Evolutionary conservation across 345 rosid genomes (phyloP).

Genomic region (Salix brachista): DNA sequence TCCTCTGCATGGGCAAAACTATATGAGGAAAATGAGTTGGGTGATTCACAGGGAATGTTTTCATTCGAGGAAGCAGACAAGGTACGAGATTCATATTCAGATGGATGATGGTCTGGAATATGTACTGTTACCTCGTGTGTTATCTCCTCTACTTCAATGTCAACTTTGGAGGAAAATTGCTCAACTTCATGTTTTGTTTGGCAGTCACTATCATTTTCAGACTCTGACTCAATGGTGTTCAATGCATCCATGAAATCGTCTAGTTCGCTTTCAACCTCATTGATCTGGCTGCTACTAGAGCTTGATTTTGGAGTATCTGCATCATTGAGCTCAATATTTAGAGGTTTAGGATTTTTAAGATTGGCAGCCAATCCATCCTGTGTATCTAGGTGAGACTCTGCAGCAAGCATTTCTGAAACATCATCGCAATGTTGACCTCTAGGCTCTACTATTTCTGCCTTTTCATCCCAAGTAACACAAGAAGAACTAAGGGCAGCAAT

Average conservation of each 20-base stretch:
- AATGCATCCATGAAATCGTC: slow-evolving; percentile 81
- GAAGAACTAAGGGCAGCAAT: slow-evolving; percentile 39
- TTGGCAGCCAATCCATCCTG: slow-evolving; percentile 20
- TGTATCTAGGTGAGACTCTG: slow-evolving; percentile 30
- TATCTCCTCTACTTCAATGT: slow-evolving; percentile 25
- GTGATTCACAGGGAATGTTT: slow-evolving; percentile 19
- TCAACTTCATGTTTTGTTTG: slow-evolving; percentile 45
- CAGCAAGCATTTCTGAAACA: slow-evolving; percentile 22
- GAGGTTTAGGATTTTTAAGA: slow-evolving; percentile 24
- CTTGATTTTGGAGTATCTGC: slow-evolving; percentile 31
- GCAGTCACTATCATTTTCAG: slow-evolving; percentile 49
- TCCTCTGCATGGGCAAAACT: slow-evolving; percentile 28
- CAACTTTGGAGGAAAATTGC: slow-evolving; percentile 22
- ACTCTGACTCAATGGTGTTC: slow-evolving; percentile 77
- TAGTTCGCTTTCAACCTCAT: slow-evolving; percentile 71
- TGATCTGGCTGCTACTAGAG: slow-evolving; percentile 24
- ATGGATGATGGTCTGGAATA: slow-evolving; percentile 19
- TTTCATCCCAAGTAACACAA: slow-evolving; percentile 76
- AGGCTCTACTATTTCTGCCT: slow-evolving; percentile 58
- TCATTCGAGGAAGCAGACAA: slow-evolving; percentile 21
- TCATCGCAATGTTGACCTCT: slow-evolving; percentile 27
- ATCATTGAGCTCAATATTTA: slow-evolving; percentile 25
- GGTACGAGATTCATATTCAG: slow-evolving; percentile 25
- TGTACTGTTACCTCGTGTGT: slow-evolving; percentile 4
- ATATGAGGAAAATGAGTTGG: slow-evolving; percentile 26